Percentiles rank a stretch among this genome's conserved stretches.
Evolutionary conservation across 345 rosid species (phyloP).

Genomic region (Diplotaxis tenuifolia): DNA sequence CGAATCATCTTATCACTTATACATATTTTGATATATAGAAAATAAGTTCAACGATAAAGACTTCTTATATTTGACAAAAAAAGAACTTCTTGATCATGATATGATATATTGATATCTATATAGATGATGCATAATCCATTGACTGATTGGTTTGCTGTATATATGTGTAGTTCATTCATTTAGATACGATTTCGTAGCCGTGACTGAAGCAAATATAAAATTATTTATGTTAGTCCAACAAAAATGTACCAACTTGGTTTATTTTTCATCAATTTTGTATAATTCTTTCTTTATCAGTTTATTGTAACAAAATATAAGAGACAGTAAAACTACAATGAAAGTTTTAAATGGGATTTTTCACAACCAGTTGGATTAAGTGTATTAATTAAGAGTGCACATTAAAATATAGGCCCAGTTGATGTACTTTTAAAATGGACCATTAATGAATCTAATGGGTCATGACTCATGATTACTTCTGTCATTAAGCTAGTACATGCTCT

Average conservation of each 20-base stretch:
- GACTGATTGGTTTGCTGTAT: slow-evolving; percentile 7
- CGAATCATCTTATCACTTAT: not conserved
- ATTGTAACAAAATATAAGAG: not conserved
- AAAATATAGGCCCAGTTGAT: slow-evolving; percentile 24
- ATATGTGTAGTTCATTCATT: not conserved
- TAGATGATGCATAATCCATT: not conserved
- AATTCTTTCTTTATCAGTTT: not conserved
- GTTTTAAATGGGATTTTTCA: not conserved
- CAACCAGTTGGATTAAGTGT: slow-evolving; percentile 1
- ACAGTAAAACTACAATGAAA: not conserved
- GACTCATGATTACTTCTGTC: slow-evolving; percentile 34
- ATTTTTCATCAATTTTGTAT: not conserved
- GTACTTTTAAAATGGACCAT: slow-evolving; percentile 27
- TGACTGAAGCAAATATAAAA: not conserved
- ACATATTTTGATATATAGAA: not conserved
- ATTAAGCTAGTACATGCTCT: slow-evolving; percentile 29
- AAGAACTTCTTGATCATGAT: not conserved
- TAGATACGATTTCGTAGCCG: not conserved
- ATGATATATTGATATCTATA: too few relatives aligned
- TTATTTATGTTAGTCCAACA: not conserved
- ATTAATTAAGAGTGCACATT: slow-evolving; percentile 13
- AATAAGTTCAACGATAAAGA: not conserved
- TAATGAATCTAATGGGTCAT: slow-evolving; percentile 34
- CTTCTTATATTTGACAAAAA: slow-evolving; percentile 6
- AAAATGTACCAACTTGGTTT: not conserved